Evolutionary conservation across 1,284 basidiomycete genomes (phyloP), one percentile per base, ranked within the genome.

Genomic region (Papiliotrema terrestris): DNA sequence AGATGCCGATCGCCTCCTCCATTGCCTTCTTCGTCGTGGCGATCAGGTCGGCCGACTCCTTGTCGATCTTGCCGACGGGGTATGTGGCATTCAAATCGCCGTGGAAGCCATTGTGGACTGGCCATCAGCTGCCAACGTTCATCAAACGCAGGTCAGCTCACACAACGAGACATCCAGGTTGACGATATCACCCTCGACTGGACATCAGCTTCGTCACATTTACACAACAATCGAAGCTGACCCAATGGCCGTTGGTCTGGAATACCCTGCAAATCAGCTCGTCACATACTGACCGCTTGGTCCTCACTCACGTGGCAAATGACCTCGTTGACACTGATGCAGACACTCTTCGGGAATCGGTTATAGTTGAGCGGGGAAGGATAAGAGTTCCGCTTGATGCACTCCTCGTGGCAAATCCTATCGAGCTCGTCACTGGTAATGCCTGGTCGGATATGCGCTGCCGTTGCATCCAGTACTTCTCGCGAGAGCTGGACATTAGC

Each of bases 351-450:
- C 25, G 95, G 95, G 74, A 88, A 98, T 49, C 84, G 82, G 60
- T 88, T 84, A 78, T 99, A 99, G 72, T 93, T 93, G 52, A 98
- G 80, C 37, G 96, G 91, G 36, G 89, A 92, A 3, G 96, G 96
- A 77, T 98, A 98, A 45, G 90, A 86, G 67, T 91, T 86, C 52
- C 94, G 83, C 78, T 95, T 89, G 65, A 98, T 87, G 61, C 84
- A 89, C 19, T 89, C 96, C 61, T 91, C 84, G 77, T 98, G 95
- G n/a, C 96, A 92, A 63, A 98, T 86, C 63, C 86, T 86, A 77
- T 99, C 96, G 52, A 97, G 82, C 72, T 92, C 90, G 72, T 98
- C 93, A 1, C 96, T 98, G 2, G 95, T 97, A 51, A 97, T 83
- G 39, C 96, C 96, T 13, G 92, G 91, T 52, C 83, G 83, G 62